phyloP scores from a whole-genome alignment of 495 filamentous ascomycete genomes.

The Penicillium silybi region DNA sequence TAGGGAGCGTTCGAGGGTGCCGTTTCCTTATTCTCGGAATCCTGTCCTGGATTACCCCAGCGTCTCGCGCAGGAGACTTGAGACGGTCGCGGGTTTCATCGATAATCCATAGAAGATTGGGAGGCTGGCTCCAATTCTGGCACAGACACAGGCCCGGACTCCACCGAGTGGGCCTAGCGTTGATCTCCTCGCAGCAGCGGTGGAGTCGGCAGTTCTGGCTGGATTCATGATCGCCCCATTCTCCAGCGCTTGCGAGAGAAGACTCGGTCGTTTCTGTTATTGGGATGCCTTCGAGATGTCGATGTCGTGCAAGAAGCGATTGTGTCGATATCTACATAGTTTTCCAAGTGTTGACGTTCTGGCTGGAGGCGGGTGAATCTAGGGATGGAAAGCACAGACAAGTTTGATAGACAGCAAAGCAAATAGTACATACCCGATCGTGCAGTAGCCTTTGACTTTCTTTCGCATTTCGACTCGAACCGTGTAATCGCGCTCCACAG shows the following conservation, averaged over 20 bases:
- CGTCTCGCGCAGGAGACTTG: slow-evolving; percentile 19
- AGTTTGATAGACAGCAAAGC: neutral
- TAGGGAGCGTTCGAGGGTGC: neutral
- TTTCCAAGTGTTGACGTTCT: neutral
- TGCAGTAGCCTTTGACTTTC: neutral
- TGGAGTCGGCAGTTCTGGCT: neutral
- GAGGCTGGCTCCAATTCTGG: slow-evolving; percentile 2
- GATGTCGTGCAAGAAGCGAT: neutral
- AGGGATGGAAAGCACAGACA: slow-evolving; percentile 13
- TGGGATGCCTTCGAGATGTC: neutral
- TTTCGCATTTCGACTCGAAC: neutral
- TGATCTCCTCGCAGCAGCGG: slow-evolving; percentile 13
- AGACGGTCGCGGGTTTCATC: slow-evolving; percentile 29
- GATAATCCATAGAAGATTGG: slow-evolving; percentile 9
- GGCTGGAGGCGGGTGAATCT: slow-evolving; percentile 11
- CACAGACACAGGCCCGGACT: neutral
- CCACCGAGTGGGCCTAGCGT: slow-evolving; percentile 5
- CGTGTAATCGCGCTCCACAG: neutral
- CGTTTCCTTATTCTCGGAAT: neutral
- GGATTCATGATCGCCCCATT: neutral
- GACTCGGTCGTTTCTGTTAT: neutral
- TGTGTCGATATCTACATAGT: neutral
- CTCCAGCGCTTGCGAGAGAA: neutral
- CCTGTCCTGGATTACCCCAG: slow-evolving; percentile 12
- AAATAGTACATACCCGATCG: slow-evolving; percentile 1